phyloP scores from a whole-genome alignment of 2,329 filamentous ascomycete species.

The Exophiala phaeomuriformis region DNA sequence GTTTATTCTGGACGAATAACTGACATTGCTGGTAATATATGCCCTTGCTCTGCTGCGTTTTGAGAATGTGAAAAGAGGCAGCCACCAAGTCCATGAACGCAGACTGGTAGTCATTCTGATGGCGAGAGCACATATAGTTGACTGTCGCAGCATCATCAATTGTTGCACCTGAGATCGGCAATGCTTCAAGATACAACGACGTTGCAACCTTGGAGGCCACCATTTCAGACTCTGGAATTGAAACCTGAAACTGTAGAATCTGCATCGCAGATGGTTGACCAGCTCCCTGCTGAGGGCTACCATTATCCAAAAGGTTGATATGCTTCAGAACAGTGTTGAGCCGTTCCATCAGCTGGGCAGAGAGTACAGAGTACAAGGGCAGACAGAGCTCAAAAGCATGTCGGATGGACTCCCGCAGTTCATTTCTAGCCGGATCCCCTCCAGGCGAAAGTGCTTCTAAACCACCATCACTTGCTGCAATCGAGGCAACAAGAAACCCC shows the following conservation, averaged over 20 bases:
- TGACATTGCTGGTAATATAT: constrained; percentile 53
- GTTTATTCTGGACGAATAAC: constrained; percentile 74
- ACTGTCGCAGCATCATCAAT: constrained; percentile 74
- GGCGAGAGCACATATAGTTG: constrained; percentile 75
- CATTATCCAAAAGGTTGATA: constrained; percentile 15
- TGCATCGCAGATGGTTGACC: constrained; percentile 21
- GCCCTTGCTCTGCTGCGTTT: constrained; percentile 51
- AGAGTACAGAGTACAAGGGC: constrained; percentile 18
- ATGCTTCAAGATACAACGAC: constrained; percentile 76
- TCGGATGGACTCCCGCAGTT: constrained; percentile 9
- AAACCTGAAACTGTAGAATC: constrained; percentile 47
- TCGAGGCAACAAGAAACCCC: constrained; percentile 17
- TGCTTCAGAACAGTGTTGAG: constrained; percentile 23
- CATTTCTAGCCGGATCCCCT: neutral
- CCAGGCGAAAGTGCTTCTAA: constrained; percentile 14
- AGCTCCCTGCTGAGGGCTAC: constrained; percentile 2
- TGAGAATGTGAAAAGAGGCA: constrained; percentile 80
- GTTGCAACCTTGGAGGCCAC: constrained; percentile 72
- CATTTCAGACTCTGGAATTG: constrained; percentile 58
- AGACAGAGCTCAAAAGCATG: constrained; percentile 16
- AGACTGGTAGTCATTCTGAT: constrained; percentile 71
- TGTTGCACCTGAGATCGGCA: constrained; percentile 70
- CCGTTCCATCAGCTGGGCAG: constrained; percentile 19
- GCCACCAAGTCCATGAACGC: constrained; percentile 76
- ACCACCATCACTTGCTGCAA: constrained; percentile 18